Conservation (phyloP, 768 basidiomycete genomes). For the Amanita exitialis region DNA sequence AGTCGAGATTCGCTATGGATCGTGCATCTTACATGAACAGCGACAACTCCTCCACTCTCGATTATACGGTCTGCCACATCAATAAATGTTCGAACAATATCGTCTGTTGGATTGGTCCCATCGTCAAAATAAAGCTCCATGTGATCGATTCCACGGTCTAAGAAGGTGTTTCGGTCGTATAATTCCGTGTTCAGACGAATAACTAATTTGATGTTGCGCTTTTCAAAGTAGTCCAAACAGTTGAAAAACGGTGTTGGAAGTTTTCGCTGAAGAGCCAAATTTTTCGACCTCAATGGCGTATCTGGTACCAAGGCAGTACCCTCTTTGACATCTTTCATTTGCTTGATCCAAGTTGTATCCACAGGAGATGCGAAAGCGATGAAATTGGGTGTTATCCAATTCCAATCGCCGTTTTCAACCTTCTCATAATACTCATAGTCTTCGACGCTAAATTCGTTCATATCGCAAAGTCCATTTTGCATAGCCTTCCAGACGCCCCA, state of each 20-base stretch:
- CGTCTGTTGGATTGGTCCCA: conserved; percentile 94
- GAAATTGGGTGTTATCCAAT: conserved; percentile 87
- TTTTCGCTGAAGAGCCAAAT: conserved; percentile 65
- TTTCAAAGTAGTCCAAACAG: conserved; percentile 89
- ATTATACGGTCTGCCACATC: conserved; percentile 74
- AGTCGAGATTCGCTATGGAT: background rate
- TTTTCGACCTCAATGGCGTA: conserved; percentile 16
- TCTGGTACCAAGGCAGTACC: conserved; percentile 14
- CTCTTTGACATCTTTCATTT: conserved; percentile 42
- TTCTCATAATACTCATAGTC: conserved; percentile 95
- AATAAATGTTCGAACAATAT: conserved; percentile 89
- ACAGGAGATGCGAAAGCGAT: conserved; percentile 93
- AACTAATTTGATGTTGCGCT: conserved; percentile 79
- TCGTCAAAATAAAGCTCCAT: conserved; percentile 96
- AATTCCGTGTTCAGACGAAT: conserved; percentile 90
- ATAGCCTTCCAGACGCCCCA: conserved; percentile 86
- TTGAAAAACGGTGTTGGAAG: conserved; percentile 76
- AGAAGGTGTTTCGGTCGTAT: conserved; percentile 75
- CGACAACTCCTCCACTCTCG: conserved; percentile 70
- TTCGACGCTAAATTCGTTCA: conserved; percentile 87
- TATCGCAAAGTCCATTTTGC: conserved; percentile 87
- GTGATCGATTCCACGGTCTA: conserved; percentile 80
- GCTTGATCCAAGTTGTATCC: conserved; percentile 73
- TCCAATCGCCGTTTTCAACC: conserved; percentile 94
- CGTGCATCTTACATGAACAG: conserved; percentile 66